Evolutionary conservation across 2,329 filamentous ascomycete species (phyloP).

Genomic region (Botrytis cinerea): DNA sequence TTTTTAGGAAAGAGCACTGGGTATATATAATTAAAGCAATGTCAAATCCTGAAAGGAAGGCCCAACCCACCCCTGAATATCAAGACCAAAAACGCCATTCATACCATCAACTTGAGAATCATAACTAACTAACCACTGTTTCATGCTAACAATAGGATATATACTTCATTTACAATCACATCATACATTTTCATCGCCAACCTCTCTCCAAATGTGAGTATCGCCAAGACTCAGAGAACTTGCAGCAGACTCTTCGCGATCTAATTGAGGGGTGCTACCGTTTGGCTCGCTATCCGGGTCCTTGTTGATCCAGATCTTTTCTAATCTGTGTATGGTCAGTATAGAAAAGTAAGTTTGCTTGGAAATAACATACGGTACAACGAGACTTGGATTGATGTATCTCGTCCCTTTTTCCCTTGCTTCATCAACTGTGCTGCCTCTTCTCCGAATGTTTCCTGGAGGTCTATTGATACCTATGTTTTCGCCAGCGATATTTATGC

Average conservation of each 20-base stretch:
- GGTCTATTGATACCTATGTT: constrained; percentile 38
- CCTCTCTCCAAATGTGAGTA: constrained; percentile 53
- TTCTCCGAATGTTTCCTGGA: constrained; percentile 32
- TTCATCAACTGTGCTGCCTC: constrained; percentile 67
- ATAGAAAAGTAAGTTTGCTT: not conserved
- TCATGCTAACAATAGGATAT: not conserved
- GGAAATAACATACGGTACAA: constrained; percentile 57
- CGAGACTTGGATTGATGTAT: constrained; percentile 77
- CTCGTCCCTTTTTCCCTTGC: constrained; percentile 66
- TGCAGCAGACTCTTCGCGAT: constrained; percentile 44
- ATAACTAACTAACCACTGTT: not conserved
- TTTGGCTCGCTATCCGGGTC: constrained; percentile 28
- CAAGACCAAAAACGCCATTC: constrained; percentile 22
- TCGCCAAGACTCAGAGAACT: constrained; percentile 53
- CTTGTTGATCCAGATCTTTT: constrained; percentile 64
- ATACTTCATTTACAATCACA: not conserved
- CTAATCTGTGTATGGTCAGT: constrained; percentile 51
- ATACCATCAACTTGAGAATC: constrained; percentile 2
- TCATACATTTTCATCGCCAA: constrained; percentile 41
- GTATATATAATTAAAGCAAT: constrained; percentile 20
- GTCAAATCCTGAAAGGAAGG: constrained; percentile 27
- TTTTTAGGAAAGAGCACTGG: constrained; percentile 20
- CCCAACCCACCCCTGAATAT: constrained; percentile 13
- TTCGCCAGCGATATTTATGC: constrained; percentile 48
- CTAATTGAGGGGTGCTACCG: constrained; percentile 28